Conservation (phyloP, 495 filamentous ascomycete genomes). For the Hypoxylon lenormandii region DNA sequence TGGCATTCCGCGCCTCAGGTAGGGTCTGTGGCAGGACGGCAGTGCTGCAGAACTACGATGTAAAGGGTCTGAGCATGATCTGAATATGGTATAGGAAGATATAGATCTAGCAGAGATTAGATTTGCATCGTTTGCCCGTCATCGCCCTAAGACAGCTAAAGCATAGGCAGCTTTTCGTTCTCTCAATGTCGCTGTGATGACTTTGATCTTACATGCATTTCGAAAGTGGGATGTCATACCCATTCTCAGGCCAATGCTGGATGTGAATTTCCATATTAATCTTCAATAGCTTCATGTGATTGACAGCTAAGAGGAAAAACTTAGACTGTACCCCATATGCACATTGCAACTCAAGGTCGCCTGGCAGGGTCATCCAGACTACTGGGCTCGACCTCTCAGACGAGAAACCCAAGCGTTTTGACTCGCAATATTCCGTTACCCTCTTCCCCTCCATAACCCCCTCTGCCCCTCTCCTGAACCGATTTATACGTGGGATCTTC, state of each 20-base stretch:
- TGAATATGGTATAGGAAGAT: constrained; percentile 14
- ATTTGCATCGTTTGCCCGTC: constrained; percentile 3
- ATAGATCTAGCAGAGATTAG: constrained; percentile 31
- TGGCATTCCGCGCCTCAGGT: constrained; percentile 19
- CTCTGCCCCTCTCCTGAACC: not conserved
- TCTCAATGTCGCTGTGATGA: constrained; percentile 1
- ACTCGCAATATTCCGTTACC: constrained; percentile 29
- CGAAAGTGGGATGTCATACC: not conserved
- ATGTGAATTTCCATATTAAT: not conserved
- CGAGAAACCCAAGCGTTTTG: not conserved
- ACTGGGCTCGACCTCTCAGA: constrained; percentile 26
- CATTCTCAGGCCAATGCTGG: too few relatives aligned
- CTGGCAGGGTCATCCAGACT: constrained; percentile 19
- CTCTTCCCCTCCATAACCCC: not conserved
- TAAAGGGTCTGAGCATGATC: constrained; percentile 1
- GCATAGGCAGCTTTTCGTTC: constrained; percentile 10
- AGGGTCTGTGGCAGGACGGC: not conserved
- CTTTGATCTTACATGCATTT: constrained; percentile 26
- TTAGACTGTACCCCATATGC: constrained; percentile 7
- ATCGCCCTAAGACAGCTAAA: constrained; percentile 10
- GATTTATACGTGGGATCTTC: constrained; percentile 12
- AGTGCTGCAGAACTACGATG: constrained; percentile 9
- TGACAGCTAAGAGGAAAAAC: constrained; percentile 6
- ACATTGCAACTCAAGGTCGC: constrained; percentile 2
- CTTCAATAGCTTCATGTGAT: constrained; percentile 20